A percentile compares a stretch with the other conserved stretches of the same genome.
Conservation (phyloP, 1,139 yeast species). For the Kluyveromyces marxianus region DNA sequence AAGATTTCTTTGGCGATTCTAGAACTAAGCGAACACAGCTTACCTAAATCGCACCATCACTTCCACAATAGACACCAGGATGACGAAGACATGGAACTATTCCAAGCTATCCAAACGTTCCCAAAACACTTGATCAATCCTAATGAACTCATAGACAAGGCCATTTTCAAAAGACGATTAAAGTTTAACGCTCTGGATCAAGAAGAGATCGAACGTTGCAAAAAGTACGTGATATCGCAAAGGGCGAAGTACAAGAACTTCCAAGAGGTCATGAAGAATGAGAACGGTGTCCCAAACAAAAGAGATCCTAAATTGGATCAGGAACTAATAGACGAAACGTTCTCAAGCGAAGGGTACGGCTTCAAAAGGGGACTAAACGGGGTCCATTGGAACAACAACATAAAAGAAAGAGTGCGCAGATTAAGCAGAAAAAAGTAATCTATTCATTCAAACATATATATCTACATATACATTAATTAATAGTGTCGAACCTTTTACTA, state of each 20-base stretch:
- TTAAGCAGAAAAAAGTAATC: conserved; percentile 24
- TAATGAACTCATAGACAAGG: conserved; percentile 56
- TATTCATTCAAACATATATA: background rate
- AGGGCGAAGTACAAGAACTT: conserved; percentile 39
- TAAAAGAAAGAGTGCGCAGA: conserved; percentile 32
- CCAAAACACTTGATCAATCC: conserved; percentile 75
- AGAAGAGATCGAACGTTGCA: conserved; percentile 69
- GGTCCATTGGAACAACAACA: conserved; percentile 36
- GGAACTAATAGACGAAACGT: conserved; percentile 26
- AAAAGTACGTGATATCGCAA: conserved; percentile 66
- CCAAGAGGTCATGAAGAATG: conserved; percentile 16
- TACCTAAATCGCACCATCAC: conserved; percentile 9
- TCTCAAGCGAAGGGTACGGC: conserved; percentile 35
- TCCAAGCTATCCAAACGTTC: conserved; percentile 75
- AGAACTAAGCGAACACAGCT: conserved; percentile 63
- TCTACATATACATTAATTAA: too few relatives aligned
- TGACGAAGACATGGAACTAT: conserved; percentile 73
- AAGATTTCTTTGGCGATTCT: conserved; percentile 78
- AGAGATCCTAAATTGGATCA: conserved; percentile 18
- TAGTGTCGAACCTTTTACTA: conserved; percentile 6
- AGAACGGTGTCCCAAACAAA: conserved; percentile 5
- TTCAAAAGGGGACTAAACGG: conserved; percentile 34
- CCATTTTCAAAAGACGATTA: conserved; percentile 62
- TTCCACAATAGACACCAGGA: conserved; percentile 14
- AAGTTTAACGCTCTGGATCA: conserved; percentile 74